Base-by-base conservation (phyloP, 805 yeast genomes). In the Metschnikowia kofuensis region DNA sequence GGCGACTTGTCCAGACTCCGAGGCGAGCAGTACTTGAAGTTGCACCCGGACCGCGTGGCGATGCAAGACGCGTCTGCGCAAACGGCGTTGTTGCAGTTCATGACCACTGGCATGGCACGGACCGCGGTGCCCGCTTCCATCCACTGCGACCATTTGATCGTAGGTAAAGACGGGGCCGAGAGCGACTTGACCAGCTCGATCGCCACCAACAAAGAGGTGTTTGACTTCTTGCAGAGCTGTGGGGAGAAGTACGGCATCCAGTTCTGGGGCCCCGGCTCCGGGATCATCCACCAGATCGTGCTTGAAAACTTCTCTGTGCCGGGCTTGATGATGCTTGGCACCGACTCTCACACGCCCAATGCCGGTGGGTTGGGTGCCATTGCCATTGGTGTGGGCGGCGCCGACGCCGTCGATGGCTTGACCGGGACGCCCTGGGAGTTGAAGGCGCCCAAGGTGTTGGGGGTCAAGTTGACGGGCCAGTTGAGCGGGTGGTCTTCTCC, bases 31-130 rank as follows among this genome's bases (percentile, higher is more conserved):
- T 94, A 94, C 72, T 79, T 94, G 68, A 94, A 94, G 76, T 79
- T 94, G 61, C 83, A 87, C 67, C 99, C 99, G 26, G 99, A 94
- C 67, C 83, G 99, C 68, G 98, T 94, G 42, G 99, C 99, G 28
- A 92, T 95, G 96, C 99, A 94, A 77, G 99, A 94, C 77, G 99
- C 99, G n/a, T 88, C 97, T 31, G 99, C 99, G 15, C 99, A 94
- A 74, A 94, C 92, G 89, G 99, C 99, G n/a, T 77, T 94, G 58
- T 76, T 94, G 60, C 99, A 94, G 74, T 94, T 94, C 75, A 94
- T 94, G 96, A 89, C 97, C 46, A 92, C 97, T 56, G 96, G 96
- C 35, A 82, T 92, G 81, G 76, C 86, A 44, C 69, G 81, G 35
- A 92, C 96, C 15, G 87, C 87, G 7, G 96, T 95, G 8, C 99